These are phyloP conservation scores for Acanthamoeba royreba DNA, from an alignment of 208 protist species.

Conservation along the genomic window DNA sequence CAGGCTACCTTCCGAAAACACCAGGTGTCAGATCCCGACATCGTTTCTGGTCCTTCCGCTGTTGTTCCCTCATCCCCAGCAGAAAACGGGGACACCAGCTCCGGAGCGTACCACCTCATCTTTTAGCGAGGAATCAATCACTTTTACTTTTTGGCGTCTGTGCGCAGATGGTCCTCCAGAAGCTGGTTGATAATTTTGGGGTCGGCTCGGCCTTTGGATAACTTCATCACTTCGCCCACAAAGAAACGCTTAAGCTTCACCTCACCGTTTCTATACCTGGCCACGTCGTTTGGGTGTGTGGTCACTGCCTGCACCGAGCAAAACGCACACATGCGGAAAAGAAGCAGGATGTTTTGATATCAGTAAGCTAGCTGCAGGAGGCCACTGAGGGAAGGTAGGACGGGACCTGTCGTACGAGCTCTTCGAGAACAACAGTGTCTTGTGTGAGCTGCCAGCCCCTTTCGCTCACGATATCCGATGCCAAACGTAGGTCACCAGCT, in stretches of 20 bases:
- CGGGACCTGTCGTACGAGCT: not conserved
- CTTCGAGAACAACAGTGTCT: not conserved
- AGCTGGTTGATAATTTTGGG: not conserved
- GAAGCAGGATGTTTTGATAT: too few species aligned
- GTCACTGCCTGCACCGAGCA: not conserved
- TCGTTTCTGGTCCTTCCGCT: not conserved
- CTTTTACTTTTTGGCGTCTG: not conserved
- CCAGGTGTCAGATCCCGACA: not conserved
- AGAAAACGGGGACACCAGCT: too few species aligned
- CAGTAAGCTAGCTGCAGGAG: too few species aligned
- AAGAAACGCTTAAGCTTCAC: not conserved
- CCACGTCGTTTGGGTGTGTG: not conserved
- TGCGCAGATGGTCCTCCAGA: not conserved
- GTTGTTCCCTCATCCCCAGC: not conserved
- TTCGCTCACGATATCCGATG: not conserved
- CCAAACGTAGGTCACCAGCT: not conserved
- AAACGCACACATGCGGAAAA: too few species aligned
- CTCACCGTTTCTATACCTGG: not conserved
- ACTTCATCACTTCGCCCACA: not conserved
- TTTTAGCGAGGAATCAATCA: too few species aligned
- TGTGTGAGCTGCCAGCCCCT: not conserved
- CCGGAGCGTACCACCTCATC: too few species aligned
- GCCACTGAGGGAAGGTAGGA: too few species aligned
- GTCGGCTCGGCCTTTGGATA: not conserved
- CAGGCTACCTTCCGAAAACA: not conserved